Evolutionary conservation across 2,329 filamentous ascomycete genomes (phyloP).

Genomic region (Ophiostoma sp.): DNA sequence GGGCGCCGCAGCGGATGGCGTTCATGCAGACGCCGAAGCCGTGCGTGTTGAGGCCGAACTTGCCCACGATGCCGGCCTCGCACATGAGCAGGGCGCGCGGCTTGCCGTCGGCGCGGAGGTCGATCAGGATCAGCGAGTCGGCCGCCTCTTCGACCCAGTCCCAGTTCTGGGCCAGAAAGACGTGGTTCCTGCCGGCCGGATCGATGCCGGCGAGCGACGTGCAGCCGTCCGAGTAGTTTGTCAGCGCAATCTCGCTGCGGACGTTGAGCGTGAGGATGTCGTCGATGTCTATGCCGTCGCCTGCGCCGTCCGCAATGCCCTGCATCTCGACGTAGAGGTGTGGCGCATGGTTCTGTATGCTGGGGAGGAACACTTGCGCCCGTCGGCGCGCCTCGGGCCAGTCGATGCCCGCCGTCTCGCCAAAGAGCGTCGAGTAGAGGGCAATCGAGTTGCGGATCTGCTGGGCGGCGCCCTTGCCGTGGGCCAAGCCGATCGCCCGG

Average conservation of each 20-base stretch:
- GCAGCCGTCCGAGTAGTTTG: constrained; percentile 20
- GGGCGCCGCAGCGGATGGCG: constrained; percentile 18
- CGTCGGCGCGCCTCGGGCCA: constrained; percentile 15
- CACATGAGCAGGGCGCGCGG: constrained; percentile 23
- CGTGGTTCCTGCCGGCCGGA: not conserved
- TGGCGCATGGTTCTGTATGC: constrained; percentile 5
- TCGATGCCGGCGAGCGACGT: constrained; percentile 13
- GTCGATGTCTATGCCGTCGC: constrained; percentile 44
- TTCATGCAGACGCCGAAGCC: constrained; percentile 21
- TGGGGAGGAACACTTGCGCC: not conserved
- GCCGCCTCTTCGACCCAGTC: constrained; percentile 19
- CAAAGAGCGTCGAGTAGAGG: constrained; percentile 17
- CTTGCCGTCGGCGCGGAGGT: constrained; percentile 1
- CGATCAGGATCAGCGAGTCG: constrained; percentile 14
- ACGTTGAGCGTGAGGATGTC: constrained; percentile 45
- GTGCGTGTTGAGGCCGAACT: constrained; percentile 18
- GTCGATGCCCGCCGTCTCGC: constrained; percentile 14
- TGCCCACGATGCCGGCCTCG: constrained; percentile 20
- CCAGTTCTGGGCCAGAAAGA: constrained; percentile 21
- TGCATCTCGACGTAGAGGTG: constrained; percentile 37
- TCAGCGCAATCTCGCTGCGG: constrained; percentile 21
- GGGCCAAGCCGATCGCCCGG: constrained; percentile 16
- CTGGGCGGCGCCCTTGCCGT: constrained; percentile 9
- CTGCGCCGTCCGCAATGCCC: constrained; percentile 50
- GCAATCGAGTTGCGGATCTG: constrained; percentile 6